Base-by-base conservation (phyloP, 2,329 filamentous ascomycete genomes). In the Fusarium piperis region DNA sequence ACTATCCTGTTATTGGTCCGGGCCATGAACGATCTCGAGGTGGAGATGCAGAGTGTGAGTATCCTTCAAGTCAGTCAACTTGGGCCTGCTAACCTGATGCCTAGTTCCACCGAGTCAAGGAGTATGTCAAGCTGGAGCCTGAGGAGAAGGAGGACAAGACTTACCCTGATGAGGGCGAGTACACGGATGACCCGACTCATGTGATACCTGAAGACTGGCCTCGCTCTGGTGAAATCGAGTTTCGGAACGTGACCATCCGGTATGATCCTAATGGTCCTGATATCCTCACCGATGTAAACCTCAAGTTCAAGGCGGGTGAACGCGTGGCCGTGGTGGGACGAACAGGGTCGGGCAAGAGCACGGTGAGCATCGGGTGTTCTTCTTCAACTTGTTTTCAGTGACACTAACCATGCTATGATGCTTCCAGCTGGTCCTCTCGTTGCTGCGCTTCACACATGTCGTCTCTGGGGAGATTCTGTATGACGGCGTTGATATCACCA, bases 281-380 rank as follows among this genome's bases (percentile, higher is more conserved):
- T 61, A 85, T 89, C 44, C 80, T 89, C 18, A 85, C 85, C 26
- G 78, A 86, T 35, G 79, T 89, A 59, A 87, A 83, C 66, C 80
- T 88, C 48, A 83, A 82, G 35, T 86, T 88, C 67, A 83, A 81
- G 13, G 92, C 91, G 0, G 93, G 94, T 1, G 92, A 93, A 60
- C 91, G 92, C 57, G 93, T 93, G 1, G 94, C 93, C 0, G 86
- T 97, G 20, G 92, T 95, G 12, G 94, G 94, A 3, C 89, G 94
- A 11, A 97, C 94, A 0, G 91, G 93, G 0, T 94, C 92, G 6
- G 94, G 94, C 4, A 97, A 97, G 80, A 94, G 91, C 57, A 97
- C 94, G 0, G 87, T 95, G 78, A 79, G 85, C 79, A 48, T 20
- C 32, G n/a, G 3, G 18, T 35, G 15, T 15, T n/a, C 28, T n/a